phyloP scores from a whole-genome alignment of 2,329 filamentous ascomycete genomes.

The Ilyonectria destructans region DNA sequence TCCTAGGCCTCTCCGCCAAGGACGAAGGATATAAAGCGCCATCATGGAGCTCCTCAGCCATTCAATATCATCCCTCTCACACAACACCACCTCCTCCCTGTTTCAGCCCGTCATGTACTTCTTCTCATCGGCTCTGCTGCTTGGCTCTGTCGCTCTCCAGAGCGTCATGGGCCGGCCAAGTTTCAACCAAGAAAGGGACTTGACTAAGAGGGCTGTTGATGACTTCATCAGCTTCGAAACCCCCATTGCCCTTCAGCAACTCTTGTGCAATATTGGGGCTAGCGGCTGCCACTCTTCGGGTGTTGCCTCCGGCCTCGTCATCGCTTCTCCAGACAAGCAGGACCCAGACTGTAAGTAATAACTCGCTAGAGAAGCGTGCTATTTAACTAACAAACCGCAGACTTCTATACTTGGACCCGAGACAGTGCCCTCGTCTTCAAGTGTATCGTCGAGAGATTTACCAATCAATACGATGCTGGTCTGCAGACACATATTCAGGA shows the following conservation, averaged over 20 bases:
- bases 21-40: constrained; percentile 43
- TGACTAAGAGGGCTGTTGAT: constrained; percentile 66
- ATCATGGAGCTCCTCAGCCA: constrained; percentile 48
- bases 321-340: constrained; percentile 70
- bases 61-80: constrained; percentile 46
- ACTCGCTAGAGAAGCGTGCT: neutral
- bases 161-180: constrained; percentile 65
- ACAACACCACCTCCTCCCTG: constrained; percentile 50
- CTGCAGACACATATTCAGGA: constrained; percentile 76
- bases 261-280: constrained; percentile 74
- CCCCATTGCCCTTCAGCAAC: constrained; percentile 65
- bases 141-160: constrained; percentile 69
- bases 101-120: constrained; percentile 66
- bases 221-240: constrained; percentile 69
- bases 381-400: constrained; percentile 57
- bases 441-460: constrained; percentile 77
- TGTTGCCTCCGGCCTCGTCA: constrained; percentile 66
- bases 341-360: constrained; percentile 70
- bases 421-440: constrained; percentile 83
- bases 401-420: constrained; percentile 86
- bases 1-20: constrained; percentile 12
- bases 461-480: constrained; percentile 69
- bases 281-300: constrained; percentile 66
- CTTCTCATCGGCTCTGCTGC: constrained; percentile 65
- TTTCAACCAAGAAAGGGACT: constrained; percentile 48